phyloP scores from a whole-genome alignment of 2,329 filamentous ascomycete species.

The Geosmithia morbida region DNA sequence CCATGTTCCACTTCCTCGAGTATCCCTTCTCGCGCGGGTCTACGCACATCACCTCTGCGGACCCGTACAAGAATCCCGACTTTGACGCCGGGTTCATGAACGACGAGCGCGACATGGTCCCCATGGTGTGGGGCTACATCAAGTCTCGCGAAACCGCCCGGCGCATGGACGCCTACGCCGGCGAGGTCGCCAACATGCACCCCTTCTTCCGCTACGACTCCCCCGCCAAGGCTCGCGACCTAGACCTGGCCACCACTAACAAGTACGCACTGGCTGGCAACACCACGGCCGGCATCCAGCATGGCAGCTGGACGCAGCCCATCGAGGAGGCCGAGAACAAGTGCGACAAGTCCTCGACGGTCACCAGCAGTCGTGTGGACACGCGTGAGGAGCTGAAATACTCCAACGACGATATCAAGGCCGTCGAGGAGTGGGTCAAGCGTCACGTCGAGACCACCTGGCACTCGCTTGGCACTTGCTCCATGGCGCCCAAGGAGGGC shows the following conservation, averaged over 20 bases:
- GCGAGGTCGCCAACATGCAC: slow-evolving; percentile 55
- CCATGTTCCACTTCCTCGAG: slow-evolving; percentile 72
- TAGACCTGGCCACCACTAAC: slow-evolving; percentile 64
- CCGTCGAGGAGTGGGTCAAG: slow-evolving; percentile 56
- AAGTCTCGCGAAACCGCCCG: slow-evolving; percentile 69
- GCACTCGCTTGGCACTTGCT: slow-evolving; percentile 56
- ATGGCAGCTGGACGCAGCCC: slow-evolving; percentile 56
- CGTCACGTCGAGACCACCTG: slow-evolving; percentile 65
- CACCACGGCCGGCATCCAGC: slow-evolving; percentile 55
- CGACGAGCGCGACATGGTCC: slow-evolving; percentile 70
- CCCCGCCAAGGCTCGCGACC: slow-evolving; percentile 53
- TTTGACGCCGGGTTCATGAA: slow-evolving; percentile 80
- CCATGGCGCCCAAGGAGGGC: slow-evolving; percentile 61
- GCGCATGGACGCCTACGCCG: slow-evolving; percentile 64
- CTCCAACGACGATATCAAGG: slow-evolving; percentile 43
- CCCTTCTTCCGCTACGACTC: slow-evolving; percentile 61
- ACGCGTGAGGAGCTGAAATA: slow-evolving; percentile 53
- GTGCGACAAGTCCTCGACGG: slow-evolving; percentile 20
- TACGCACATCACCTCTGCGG: slow-evolving; percentile 55
- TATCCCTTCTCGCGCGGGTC: slow-evolving; percentile 63
- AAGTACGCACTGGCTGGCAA: slow-evolving; percentile 61
- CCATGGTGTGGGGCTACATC: slow-evolving; percentile 76
- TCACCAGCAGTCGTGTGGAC: slow-evolving; percentile 51
- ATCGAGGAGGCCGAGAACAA: slow-evolving; percentile 37
- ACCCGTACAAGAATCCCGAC: slow-evolving; percentile 61